These are phyloP conservation scores for Lizonia empirigonia DNA, from an alignment of 2,329 filamentous ascomycete species.

Conservation along the genomic window DNA sequence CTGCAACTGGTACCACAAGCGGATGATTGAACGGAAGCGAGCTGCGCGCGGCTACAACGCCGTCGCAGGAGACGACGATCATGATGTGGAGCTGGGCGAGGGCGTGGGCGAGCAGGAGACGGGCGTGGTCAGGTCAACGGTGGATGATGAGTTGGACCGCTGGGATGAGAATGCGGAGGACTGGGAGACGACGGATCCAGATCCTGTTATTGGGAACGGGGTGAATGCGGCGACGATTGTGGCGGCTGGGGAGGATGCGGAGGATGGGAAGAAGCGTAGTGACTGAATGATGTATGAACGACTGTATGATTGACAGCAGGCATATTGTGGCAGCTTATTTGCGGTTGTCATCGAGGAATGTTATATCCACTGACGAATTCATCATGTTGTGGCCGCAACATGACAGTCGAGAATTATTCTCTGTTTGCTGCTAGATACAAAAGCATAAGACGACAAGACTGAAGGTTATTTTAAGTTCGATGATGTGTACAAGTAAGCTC, in stretches of 20 bases:
- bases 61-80: slow-evolving; percentile 66
- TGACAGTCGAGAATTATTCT: no score
- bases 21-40: slow-evolving; percentile 89
- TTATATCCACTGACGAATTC: no score
- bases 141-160: slow-evolving; percentile 87
- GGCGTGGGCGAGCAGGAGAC: slow-evolving; percentile 64
- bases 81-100: slow-evolving; percentile 77
- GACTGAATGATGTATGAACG: slow-evolving; percentile 41
- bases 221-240: slow-evolving; percentile 23
- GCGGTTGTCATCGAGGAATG: no score
- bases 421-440: no score
- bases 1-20: slow-evolving; percentile 90
- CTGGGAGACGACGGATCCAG: slow-evolving; percentile 65
- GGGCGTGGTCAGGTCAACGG: slow-evolving; percentile 58
- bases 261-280: slow-evolving; percentile 50
- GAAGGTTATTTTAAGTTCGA: no score
- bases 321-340: not conserved
- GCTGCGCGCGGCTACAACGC: slow-evolving; percentile 73
- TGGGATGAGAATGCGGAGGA: slow-evolving; percentile 87
- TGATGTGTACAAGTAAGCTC: no score
- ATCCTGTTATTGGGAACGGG: slow-evolving; percentile 32
- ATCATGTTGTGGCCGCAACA: no score
- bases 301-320: not conserved
- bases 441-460: no score
- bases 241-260: slow-evolving; percentile 25